Base-by-base conservation (phyloP, 164 flowering plant species). In the Cinnamomum micranthum region DNA sequence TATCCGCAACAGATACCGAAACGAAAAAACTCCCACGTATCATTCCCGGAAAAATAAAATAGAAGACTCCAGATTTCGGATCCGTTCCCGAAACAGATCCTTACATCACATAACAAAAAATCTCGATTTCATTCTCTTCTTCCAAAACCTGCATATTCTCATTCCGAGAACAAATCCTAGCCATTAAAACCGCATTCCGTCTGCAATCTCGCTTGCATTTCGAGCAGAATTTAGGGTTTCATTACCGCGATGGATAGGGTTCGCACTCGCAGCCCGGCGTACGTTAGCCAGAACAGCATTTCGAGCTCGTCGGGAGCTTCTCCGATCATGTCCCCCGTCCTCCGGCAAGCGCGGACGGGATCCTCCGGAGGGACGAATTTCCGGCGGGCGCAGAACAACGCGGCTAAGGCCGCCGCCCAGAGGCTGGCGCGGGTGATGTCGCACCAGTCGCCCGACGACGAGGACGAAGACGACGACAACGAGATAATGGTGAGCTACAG, bases 351-450 rank as follows among this genome's bases (percentile, higher is more conserved):
- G 2, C 86, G 94, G n/a, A 81, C 95, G 3, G 91, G 90, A 66
- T 88, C 97, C 2, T n/a, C 77, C 7, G 81, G 86, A 3, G 12
- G 69, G 12, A 28, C 77, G 6, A 86, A 77, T 50, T 65, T 81
- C 71, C 83, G 77, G 79, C 90, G 80, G 65, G 74, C 88, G 0
- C 98, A 89, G 82, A 88, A 83, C 35, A 71, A 80, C 68, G 87
- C 89, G 9, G 76, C 98, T 0, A 93, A 88, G 78, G 97, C 95
- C 4, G 98, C 98, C 0, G 98, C 98, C 22, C 94, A 91, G 73
- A 87, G 94, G 83, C 90, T 95, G 3, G 97, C 97, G 6, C 87
- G 84, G 73, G 95, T 93, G 52, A 95, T 95, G 98, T 87, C 97
- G 5, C 77, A 85, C 74, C 90, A 88, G 64, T 70, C 76, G 3